A percentile compares a stretch with the other conserved stretches of the same genome.
Conservation (phyloP, 805 yeast genomes). For the Vanderwaltozyma yarrowii region DNA sequence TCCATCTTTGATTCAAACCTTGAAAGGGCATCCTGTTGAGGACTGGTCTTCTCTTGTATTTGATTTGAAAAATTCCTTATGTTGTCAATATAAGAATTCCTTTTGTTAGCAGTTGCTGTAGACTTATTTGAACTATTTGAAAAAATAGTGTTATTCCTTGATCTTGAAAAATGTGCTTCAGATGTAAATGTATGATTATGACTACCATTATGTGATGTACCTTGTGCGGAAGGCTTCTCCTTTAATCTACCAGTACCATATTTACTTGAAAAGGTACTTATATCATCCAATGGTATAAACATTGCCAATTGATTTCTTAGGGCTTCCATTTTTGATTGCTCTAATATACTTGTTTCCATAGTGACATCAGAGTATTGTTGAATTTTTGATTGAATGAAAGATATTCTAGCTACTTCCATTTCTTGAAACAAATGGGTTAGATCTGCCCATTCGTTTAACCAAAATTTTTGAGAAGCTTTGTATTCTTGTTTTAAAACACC, state of each 20-base stretch:
- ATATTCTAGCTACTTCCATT: constrained; percentile 23
- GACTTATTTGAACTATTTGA: background rate
- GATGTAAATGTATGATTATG: background rate
- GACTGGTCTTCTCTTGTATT: constrained; percentile 7
- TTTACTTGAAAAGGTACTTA: constrained; percentile 23
- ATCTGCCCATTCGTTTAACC: constrained; percentile 27
- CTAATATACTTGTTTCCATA: constrained; percentile 20
- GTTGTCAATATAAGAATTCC: constrained; percentile 17
- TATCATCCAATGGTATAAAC: constrained; percentile 25
- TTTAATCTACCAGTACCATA: constrained; percentile 29
- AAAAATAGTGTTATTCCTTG: background rate
- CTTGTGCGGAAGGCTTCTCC: constrained; percentile 5
- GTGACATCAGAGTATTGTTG: constrained; percentile 20
- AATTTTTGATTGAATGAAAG: constrained; percentile 19
- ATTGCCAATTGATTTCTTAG: constrained; percentile 16
- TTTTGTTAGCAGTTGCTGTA: constrained; percentile 1
- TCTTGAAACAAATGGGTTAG: constrained; percentile 21
- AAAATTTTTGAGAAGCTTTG: constrained; percentile 24
- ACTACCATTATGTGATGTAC: background rate
- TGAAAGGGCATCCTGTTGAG: background rate
- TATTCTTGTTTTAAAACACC: constrained; percentile 24
- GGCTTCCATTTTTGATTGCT: constrained; percentile 21
- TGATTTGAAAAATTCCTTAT: constrained; percentile 23
- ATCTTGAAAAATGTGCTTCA: background rate
- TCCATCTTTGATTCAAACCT: background rate